Evolutionary conservation across 495 filamentous ascomycete genomes (phyloP), one percentile per base, ranked within the genome.

Genomic region (Penicillium fimorum): DNA sequence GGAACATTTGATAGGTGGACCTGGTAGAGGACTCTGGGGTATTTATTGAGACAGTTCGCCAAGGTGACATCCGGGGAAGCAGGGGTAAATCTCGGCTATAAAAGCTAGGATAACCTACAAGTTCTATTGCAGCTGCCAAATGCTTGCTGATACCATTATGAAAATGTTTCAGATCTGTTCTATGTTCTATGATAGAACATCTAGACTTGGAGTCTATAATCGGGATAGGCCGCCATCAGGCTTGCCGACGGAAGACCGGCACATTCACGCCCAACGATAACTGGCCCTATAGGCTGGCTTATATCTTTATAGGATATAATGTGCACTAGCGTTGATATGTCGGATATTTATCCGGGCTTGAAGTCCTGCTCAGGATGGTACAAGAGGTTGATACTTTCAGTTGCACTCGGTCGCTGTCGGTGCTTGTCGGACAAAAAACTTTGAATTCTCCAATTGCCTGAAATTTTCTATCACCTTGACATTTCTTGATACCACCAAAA

Each of bases 171-270:
- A 15, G 29, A 13, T 15, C 13, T 46, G 7, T 13, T 27, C 44
- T 29, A 8, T 46, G 6, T 37, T 37, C 5, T 37, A 7, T 15
- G 25, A 12, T 12, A 4, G 15, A n/a, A n/a, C 15, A 37, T 37
- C 35, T 37, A 37, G 35, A n/a, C 5, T 37, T n/a, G 5, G 6
- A 37, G 29, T 53, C 41, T 37, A 20, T 20, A 17, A 44, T 52
- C 50, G 50, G 62, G 51, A 8, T 56, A 22, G 18, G 42, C 47
- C 56, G 43, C 58, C 30, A 29, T 56, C 27, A 24, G 22, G 6
- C 41, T 61, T 67, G 57, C 62, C 62, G 64, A 61, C 61, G 65
- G 62, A 65, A 63, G 48, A 56, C 47, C 65, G 59, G 62, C 62
- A 60, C 59, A 35, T 0, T 29, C 20, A 32, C 48, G 15, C 61